Base-by-base conservation (phyloP, 202 grass and related monocot species). In the Bolboschoenoplectus hybrid region DNA sequence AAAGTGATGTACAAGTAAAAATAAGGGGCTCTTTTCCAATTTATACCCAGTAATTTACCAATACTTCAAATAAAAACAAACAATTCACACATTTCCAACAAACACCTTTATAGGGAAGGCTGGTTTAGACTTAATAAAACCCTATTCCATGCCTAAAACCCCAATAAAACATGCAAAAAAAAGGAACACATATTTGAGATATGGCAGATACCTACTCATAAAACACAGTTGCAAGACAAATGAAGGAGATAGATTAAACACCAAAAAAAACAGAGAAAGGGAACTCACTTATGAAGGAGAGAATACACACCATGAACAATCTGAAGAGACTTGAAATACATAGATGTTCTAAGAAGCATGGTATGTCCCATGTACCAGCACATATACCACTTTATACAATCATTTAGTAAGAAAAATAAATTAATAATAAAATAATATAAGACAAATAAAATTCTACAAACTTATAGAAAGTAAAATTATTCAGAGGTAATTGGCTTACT, bases 291-390 rank as follows among this genome's bases (percentile, higher is more conserved):
- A 87, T 50, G 85, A 78, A 88, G 35, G 69, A 10, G 63, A 97
- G 61, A 14, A 90, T 40, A 9, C 64, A 45, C 5, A 86, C 88
- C 56, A 92, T 78, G 51, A 93, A 56, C 10, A 97, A 62, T 78
- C 65, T 93, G 53, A 53, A 43, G 0, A 97, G 3, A 63, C 83
- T 97, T 8, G 85, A 82, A 49, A 90, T 6, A 62, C 94, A 93
- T 11, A 91, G 1, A 85, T 97, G 69, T 80, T 93, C 89, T 34
- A 97, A 50, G 83, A 93, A 93, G 94, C 91, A 93, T 39, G 12
- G 58, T 60, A 90, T 69, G 61, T 97, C 91, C 88, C 89, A 93
- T 38, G 82, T 88, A 84, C 94, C 91, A 0, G 88, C 82, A 44
- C 91, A 96, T 72, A 93, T 82, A 10, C 71, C 76, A 38, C 90